Conservation (phyloP, 192 early-diverging fungal species). For the Polychytrium aggregatum region DNA sequence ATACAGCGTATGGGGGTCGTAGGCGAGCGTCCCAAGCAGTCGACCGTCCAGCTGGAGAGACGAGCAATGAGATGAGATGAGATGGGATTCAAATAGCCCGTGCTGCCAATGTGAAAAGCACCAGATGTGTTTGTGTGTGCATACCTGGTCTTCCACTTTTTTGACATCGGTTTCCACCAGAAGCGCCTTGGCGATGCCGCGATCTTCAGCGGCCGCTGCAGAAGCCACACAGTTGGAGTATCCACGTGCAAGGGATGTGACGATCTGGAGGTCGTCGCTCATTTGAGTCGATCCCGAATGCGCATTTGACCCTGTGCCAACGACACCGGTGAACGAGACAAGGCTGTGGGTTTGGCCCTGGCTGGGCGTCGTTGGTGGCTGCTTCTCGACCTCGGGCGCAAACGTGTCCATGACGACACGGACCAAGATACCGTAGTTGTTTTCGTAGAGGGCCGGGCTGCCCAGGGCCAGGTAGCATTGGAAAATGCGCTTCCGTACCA, state of each 20-base stretch:
- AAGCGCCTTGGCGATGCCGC: slow-evolving; percentile 14
- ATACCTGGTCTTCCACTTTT: slow-evolving; percentile 29
- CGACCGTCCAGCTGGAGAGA: slow-evolving; percentile 42
- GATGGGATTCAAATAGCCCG: slow-evolving; percentile 2
- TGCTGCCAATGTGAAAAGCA: too few relatives aligned
- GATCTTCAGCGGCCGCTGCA: slow-evolving; percentile 17
- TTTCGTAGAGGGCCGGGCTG: slow-evolving; percentile 39
- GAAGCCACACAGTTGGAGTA: slow-evolving; percentile 10
- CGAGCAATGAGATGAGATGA: background rate
- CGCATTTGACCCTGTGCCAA: too few relatives aligned
- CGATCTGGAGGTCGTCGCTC: too few relatives aligned
- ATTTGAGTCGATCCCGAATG: too few relatives aligned
- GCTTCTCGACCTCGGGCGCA: slow-evolving; percentile 38
- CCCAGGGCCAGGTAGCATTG: slow-evolving; percentile 55
- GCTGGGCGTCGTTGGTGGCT: slow-evolving; percentile 1
- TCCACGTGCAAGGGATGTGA: slow-evolving; percentile 2
- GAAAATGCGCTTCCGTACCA: slow-evolving; percentile 53
- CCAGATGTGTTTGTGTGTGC: too few relatives aligned
- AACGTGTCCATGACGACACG: slow-evolving; percentile 24
- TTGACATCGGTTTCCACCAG: slow-evolving; percentile 24
- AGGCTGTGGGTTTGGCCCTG: too few relatives aligned
- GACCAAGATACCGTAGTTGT: slow-evolving; percentile 20
- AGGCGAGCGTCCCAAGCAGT: slow-evolving; percentile 44
- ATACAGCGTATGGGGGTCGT: slow-evolving; percentile 43
- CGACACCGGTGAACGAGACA: too few relatives aligned